Evolutionary conservation across 2,329 filamentous ascomycete genomes (phyloP).

Genomic region (Hymenoscyphus fraxineus): DNA sequence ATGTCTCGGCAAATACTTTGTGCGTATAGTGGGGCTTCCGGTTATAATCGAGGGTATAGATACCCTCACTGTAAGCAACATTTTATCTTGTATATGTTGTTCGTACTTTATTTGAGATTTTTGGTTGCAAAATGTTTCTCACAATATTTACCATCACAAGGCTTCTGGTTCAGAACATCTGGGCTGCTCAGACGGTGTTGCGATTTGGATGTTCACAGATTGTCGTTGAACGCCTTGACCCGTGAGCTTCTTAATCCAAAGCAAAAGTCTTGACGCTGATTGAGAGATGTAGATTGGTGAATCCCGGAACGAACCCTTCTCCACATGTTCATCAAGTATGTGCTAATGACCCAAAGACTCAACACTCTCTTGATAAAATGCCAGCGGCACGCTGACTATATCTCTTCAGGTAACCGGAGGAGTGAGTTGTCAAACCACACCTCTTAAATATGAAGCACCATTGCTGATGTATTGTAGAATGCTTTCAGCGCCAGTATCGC

Average conservation of each 20-base stretch:
- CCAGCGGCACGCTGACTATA: neutral
- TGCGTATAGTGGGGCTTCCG: neutral
- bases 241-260: neutral
- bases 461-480: constrained; percentile 25
- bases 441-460: too few species aligned
- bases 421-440: neutral
- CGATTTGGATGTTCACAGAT: constrained; percentile 15
- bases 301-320: constrained; percentile 15
- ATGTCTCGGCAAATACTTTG: neutral
- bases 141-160: neutral
- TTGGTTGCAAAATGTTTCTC: constrained; percentile 1
- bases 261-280: neutral
- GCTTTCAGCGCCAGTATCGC: constrained; percentile 39
- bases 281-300: constrained; percentile 12
- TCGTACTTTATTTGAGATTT: neutral
- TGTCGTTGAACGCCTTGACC: constrained; percentile 14
- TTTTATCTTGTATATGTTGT: neutral
- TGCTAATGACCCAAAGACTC: neutral
- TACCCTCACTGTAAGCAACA: neutral
- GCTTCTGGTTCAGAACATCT: constrained; percentile 4
- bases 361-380: neutral
- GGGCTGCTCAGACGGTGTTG: constrained; percentile 12
- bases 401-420: constrained; percentile 12
- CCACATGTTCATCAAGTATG: constrained; percentile 18
- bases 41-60: neutral